Evolutionary conservation across 2,329 filamentous ascomycete genomes (phyloP), one percentile per base, ranked within the genome.

Genomic region (Alternaria sp.): DNA sequence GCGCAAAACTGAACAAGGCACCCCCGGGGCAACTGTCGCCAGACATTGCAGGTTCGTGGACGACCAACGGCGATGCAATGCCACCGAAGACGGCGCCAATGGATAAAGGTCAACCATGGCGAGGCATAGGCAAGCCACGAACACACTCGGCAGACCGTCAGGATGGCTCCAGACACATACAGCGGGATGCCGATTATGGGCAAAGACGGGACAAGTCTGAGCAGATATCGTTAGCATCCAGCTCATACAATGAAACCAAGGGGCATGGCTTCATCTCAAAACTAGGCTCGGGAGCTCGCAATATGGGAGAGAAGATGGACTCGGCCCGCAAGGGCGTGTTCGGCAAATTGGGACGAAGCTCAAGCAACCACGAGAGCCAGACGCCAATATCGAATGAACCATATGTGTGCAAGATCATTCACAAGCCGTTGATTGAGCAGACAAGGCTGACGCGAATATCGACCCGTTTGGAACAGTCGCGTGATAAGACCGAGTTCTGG

Each of bases 401-500:
- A 70, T 97, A 97, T 71, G 84, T 90, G 54, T 84, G 93, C 70
- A 92, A 90, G 68, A 88, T 96, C 41, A 92, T 98, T 75, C 96
- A 95, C 70, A 82, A 91, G 49, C 92, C 93, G 1, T 81, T 98
- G 29, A 84, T 96, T 26, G 90, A 97, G 75, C 94, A 98, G 79
- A 93, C 93, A 6, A 88, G 94, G n/a, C 83, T 88, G 63, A 97
- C 94, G 0, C 86, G 94, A 63, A 97, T 98, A 73, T 96, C 93
- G 7, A 96, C 94, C 78, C 87, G 90, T 29, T 81, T 98, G 41
- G 92, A 96, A 72, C 87, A 91, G 60, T 97, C 93, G 9, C 87
- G 89, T 62, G 94, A 98, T 73, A 97, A 97, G 82, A 98, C 94
- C 0, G 94, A 97, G 73, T 98, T 96, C 73, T 98, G 94, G 94